phyloP scores from a whole-genome alignment of 176 grass and related monocot species.

The Hordeum marinum region DNA sequence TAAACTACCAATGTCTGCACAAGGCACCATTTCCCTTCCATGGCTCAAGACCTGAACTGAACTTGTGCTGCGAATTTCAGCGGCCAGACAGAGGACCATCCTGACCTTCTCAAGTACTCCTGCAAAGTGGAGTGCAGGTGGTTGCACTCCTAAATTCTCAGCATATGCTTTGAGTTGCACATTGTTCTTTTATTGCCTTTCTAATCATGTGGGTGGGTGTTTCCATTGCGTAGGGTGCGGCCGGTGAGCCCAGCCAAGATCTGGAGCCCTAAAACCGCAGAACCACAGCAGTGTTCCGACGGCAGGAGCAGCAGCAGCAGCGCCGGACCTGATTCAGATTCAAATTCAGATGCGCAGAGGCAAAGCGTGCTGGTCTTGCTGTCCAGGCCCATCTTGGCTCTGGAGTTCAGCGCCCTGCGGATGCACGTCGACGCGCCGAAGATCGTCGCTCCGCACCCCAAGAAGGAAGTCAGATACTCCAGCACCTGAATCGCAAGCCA shows the following conservation, averaged over 20 bases:
- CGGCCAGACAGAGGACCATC: conserved; percentile 64
- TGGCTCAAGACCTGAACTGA: conserved; percentile 13
- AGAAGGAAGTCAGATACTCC: conserved; percentile 42
- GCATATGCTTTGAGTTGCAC: neutral
- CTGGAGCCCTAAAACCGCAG: conserved; percentile 32
- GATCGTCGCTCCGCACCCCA: conserved; percentile 22
- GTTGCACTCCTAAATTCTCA: neutral
- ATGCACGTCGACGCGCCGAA: conserved; percentile 80
- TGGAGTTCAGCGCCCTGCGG: conserved; percentile 74
- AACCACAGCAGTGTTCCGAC: conserved; percentile 19
- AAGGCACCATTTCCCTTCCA: neutral
- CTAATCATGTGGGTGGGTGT: neutral
- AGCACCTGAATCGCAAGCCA: conserved; percentile 30
- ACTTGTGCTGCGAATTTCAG: conserved; percentile 54
- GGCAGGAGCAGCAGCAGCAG: neutral
- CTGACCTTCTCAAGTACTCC: conserved; percentile 87
- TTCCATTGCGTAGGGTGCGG: conserved; percentile 50
- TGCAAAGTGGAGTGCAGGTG: conserved; percentile 90
- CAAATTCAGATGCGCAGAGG: conserved; percentile 31
- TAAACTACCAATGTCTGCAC: neutral
- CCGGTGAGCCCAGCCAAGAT: conserved; percentile 58
- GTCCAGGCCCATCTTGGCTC: conserved; percentile 74
- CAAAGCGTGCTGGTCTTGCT: conserved; percentile 63
- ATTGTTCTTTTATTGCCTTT: neutral
- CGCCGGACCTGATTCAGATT: neutral